These are phyloP conservation scores for Hemileccinum impolitum DNA, from an alignment of 768 basidiomycete species.

Conservation along the genomic window DNA sequence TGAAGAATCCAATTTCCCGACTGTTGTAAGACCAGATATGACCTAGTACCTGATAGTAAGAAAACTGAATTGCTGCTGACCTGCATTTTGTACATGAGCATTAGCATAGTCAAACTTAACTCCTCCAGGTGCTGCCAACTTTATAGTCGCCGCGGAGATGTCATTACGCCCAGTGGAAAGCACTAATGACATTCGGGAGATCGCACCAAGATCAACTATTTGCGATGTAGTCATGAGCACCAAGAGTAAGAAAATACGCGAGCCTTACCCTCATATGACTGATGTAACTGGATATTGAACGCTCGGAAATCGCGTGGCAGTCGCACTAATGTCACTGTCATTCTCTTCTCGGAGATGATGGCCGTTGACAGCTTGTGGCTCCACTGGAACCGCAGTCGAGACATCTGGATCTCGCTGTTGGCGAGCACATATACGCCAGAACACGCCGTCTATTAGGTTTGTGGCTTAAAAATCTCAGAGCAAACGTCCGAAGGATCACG, in stretches of 20 bases:
- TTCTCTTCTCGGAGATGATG: conserved; percentile 22
- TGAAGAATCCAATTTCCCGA: conserved; percentile 34
- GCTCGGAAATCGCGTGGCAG: conserved; percentile 63
- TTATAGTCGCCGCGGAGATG: conserved; percentile 50
- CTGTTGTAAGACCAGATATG: conserved; percentile 14
- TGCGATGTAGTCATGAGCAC: conserved; percentile 6
- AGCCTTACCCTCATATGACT: conserved; percentile 41
- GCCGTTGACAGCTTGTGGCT: conserved; percentile 37
- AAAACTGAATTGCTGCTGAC: conserved; percentile 22
- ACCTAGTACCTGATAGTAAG: conserved; percentile 2
- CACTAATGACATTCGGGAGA: conserved; percentile 50
- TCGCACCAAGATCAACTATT: conserved; percentile 64
- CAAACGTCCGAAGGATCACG: conserved; percentile 23
- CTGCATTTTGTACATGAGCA: conserved; percentile 36
- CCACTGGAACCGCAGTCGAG: conserved; percentile 67
- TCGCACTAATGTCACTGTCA: conserved; percentile 45
- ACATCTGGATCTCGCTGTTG: conserved; percentile 61
- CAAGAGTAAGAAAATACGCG: conserved; percentile 13
- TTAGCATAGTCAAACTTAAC: conserved; percentile 44
- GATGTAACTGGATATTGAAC: conserved; percentile 59
- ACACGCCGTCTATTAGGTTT: conserved; percentile 49
- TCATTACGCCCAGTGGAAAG: conserved; percentile 71
- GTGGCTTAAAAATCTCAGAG: not conserved
- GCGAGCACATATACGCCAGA: conserved; percentile 69
- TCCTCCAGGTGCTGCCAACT: conserved; percentile 53